Evolutionary conservation across 179 eudicot genomes (phyloP), one percentile per base, ranked within the genome.

Genomic region (Vitellaria paradoxa): DNA sequence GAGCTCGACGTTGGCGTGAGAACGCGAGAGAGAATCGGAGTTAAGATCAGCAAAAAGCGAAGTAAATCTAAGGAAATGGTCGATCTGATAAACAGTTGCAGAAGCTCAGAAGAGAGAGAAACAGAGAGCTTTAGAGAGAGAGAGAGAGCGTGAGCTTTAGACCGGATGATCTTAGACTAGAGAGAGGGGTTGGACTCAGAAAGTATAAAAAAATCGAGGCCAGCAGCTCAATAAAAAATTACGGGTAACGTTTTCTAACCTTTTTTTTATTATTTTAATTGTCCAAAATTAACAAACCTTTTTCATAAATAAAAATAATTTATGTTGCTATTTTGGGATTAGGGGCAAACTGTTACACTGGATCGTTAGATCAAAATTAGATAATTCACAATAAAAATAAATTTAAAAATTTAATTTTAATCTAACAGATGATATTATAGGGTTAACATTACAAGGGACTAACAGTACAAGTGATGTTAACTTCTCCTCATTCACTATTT

Each of bases 11-110:
- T 53, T 7, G 53, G 68, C 47, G 67, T 18, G 68, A 18, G 52
- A 42, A 3, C 13, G 40, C 40, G 50, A 64, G 49, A 42, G 66
- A 78, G 70, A 74, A 74, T 78, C 70, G 71, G 68, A 74, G 77
- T 23, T 73, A 68, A 74, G 66, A 82, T 80, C 86, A 68, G 81
- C 69, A 77, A 77, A 61, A 68, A 66, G 20, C 18, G 78, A 56
- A 84, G 70, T 73, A 73, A 79, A 81, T 81, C 65, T 73, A 50
- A 73, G 42, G 80, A 45, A 78, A 79, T 55, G 75, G 77, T 71
- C 79, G 87, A 86, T 84, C 87, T 82, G 85, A 69, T 14, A 80
- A 81, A 46, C 77, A 81, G 90, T 81, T 83, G 86, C 85, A 82
- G 80, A 75, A 49, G 68, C 30, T 75, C 77, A 75, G 84, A 81